phyloP scores from a whole-genome alignment of 805 yeast species.

The Wickerhamiella sergipiensis region DNA sequence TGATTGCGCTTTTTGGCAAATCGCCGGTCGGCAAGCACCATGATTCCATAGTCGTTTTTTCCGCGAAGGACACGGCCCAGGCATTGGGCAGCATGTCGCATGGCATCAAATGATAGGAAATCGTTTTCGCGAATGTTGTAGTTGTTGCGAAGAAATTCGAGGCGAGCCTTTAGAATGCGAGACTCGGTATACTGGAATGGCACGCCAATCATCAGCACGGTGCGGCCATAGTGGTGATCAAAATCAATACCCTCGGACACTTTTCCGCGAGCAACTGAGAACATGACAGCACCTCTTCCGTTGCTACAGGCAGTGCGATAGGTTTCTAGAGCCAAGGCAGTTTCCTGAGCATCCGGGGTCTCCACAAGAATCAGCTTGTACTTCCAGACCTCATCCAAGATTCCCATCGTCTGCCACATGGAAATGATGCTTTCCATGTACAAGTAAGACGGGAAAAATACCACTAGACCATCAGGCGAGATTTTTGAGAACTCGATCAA shows the following conservation, averaged over 20 bases:
- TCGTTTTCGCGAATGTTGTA: constrained; percentile 89
- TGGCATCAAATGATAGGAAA: constrained; percentile 93
- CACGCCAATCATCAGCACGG: constrained; percentile 96
- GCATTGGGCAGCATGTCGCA: constrained; percentile 99
- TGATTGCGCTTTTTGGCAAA: constrained; percentile 77
- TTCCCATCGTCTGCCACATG: constrained; percentile 99
- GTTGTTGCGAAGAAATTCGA: constrained; percentile 86
- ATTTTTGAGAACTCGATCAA: constrained; percentile 85
- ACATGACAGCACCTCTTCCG: constrained; percentile 92
- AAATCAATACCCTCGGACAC: constrained; percentile 99
- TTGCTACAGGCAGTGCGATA: constrained; percentile 92
- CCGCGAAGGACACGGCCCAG: constrained; percentile 95
- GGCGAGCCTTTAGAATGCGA: constrained; percentile 83
- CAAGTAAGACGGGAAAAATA: constrained; percentile 90
- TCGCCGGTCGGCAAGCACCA: constrained; percentile 94
- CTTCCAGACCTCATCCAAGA: constrained; percentile 96
- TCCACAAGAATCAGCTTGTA: constrained; percentile 89
- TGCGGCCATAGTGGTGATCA: constrained; percentile 95
- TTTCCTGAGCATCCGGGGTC: constrained; percentile 98
- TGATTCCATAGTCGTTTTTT: constrained; percentile 95
- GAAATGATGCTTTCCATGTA: constrained; percentile 97
- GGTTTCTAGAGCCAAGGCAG: constrained; percentile 87
- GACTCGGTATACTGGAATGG: constrained; percentile 99
- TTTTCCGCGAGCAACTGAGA: constrained; percentile 97
- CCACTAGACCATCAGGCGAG: constrained; percentile 97